Percentiles rank a stretch among this genome's conserved stretches.
Evolutionary conservation across 2,329 filamentous ascomycete species (phyloP).

Genomic region (Nothopassalora personata): DNA sequence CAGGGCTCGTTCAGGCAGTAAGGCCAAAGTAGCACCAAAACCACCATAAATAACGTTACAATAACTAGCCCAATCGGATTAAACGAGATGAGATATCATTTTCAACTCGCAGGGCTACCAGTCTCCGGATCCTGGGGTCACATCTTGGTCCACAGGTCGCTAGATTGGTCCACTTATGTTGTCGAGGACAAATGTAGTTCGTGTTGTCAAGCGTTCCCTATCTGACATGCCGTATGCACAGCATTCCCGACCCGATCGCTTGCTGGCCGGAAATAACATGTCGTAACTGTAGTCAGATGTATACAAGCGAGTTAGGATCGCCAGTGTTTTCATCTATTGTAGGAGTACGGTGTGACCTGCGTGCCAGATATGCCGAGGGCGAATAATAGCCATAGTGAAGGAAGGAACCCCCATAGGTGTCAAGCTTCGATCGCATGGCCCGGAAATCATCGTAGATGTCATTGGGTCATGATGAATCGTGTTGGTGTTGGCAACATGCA

Average conservation of each 20-base stretch:
- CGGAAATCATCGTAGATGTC: constrained; percentile 3
- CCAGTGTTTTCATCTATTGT: neutral
- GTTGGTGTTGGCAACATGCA: neutral
- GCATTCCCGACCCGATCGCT: neutral
- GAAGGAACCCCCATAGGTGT: neutral
- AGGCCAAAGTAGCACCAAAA: no score
- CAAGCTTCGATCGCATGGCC: neutral
- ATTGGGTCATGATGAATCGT: neutral
- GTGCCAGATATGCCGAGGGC: neutral
- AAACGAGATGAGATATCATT: no score
- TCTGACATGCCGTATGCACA: neutral
- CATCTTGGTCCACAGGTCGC: neutral
- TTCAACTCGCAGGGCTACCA: no score
- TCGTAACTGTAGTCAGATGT: neutral
- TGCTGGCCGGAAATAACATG: neutral
- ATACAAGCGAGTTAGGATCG: constrained; percentile 8
- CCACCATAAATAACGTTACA: no score
- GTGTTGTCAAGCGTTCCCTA: neutral
- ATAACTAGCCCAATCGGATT: no score
- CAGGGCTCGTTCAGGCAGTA: no score
- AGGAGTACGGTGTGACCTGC: neutral
- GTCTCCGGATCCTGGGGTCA: constrained; percentile 3
- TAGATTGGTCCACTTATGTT: neutral
- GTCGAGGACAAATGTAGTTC: neutral
- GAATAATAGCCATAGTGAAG: constrained; percentile 6